Evolutionary conservation across 2,329 filamentous ascomycete species (phyloP).

Genomic region (Cordyceps farinosa): DNA sequence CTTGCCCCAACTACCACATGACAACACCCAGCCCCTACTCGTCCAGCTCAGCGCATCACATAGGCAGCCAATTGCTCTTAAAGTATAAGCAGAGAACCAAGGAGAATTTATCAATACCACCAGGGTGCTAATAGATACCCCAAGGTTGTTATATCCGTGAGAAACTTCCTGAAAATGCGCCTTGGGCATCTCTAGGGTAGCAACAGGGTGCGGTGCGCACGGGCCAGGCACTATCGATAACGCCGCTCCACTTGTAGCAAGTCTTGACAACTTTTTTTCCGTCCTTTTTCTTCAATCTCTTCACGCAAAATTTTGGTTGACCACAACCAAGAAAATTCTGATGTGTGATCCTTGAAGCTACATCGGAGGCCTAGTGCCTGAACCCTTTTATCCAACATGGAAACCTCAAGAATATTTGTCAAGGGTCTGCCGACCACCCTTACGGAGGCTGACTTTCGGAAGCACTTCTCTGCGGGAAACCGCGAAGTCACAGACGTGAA

Average conservation of each 20-base stretch:
- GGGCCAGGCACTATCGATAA: constrained; percentile 22
- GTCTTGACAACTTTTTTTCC: constrained; percentile 28
- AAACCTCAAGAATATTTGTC: constrained; percentile 71
- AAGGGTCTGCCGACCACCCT: constrained; percentile 81
- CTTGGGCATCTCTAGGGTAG: constrained; percentile 5
- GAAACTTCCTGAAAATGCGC: no score
- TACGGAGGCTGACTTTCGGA: constrained; percentile 78
- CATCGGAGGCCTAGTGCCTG: constrained; percentile 21
- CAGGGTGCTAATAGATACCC: no score
- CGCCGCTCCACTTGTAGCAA: constrained; percentile 1
- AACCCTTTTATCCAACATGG: constrained; percentile 34
- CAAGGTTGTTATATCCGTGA: no score
- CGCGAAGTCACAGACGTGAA: constrained; percentile 85
- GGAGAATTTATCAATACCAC: no score
- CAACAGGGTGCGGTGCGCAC: not conserved
- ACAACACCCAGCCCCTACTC: no score
- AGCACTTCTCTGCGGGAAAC: constrained; percentile 75
- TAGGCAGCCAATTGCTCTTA: no score
- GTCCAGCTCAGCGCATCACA: no score
- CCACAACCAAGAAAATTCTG: constrained; percentile 16
- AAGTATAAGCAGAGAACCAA: no score
- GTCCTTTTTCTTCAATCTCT: constrained; percentile 17
- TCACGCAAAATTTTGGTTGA: constrained; percentile 24
- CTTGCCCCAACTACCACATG: no score
- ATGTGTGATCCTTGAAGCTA: constrained; percentile 16